Conservation (phyloP, 305 asterid genomes). For the Fraxinus xanthoxyloides region DNA sequence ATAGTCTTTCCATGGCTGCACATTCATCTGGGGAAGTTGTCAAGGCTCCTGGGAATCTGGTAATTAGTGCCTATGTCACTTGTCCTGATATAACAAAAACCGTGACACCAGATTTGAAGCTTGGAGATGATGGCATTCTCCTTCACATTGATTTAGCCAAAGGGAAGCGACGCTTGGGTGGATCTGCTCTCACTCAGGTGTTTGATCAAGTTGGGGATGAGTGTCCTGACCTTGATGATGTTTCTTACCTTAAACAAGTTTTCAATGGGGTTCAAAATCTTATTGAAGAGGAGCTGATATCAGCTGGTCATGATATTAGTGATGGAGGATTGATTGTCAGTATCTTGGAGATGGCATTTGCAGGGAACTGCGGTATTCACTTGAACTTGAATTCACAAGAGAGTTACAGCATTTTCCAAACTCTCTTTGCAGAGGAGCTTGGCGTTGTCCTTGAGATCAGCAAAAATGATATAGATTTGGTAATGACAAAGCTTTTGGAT, state of each 20-base stretch:
- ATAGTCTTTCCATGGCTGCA: conserved; percentile 97
- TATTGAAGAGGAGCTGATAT: conserved; percentile 63
- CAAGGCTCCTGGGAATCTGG: conserved; percentile 92
- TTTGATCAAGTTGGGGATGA: conserved; percentile 78
- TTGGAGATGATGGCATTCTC: conserved; percentile 70
- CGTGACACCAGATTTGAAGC: conserved; percentile 89
- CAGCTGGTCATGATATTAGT: conserved; percentile 95
- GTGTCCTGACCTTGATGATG: conserved; percentile 87
- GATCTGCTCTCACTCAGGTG: conserved; percentile 87
- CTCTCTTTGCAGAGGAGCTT: conserved; percentile 89
- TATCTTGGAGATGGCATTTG: conserved; percentile 92
- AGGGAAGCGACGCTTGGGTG: conserved; percentile 83
- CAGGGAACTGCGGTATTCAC: conserved; percentile 76
- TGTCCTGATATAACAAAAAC: conserved; percentile 93
- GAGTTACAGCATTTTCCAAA: conserved; percentile 35
- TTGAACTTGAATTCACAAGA: conserved; percentile 50
- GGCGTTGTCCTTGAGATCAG: conserved; percentile 74
- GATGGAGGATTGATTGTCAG: conserved; percentile 81
- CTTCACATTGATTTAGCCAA: conserved; percentile 83
- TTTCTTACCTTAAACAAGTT: conserved; percentile 64
- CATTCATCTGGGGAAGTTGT: conserved; percentile 77
- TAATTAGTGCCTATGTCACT: conserved; percentile 79
- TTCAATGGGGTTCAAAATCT: conserved; percentile 73
- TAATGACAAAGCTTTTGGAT: conserved; percentile 43
- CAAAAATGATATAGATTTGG: conserved; percentile 42